Evolutionary conservation across 2,329 filamentous ascomycete genomes (phyloP), one percentile per base, ranked within the genome.

Genomic region (Fusarium guadeloupense): DNA sequence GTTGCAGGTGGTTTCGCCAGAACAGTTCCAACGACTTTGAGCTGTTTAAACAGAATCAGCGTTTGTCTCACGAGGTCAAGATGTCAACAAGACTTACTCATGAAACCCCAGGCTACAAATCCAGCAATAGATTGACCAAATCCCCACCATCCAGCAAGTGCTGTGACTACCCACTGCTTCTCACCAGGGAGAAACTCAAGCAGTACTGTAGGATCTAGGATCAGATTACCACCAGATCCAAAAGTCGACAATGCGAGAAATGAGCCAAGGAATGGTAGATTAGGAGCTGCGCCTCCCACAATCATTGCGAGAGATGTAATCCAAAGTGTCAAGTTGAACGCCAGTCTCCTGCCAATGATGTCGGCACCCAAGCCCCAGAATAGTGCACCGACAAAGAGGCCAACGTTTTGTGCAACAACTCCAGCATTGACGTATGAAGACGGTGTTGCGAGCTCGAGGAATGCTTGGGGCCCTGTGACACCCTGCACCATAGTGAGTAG

Each of bases 351-450:
- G 4, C 58, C 58, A 4, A 58, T 42, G 0, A 61, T 61, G 9
- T 61, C 58, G n/a, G 58, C 58, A 4, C 58, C 19, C 1, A 61
- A 58, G 2, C 58, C 58, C 58, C 58, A 62, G 28, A 61, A 62
- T 0, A 61, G 34, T 5, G 58, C 58, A 7, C 58, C 58, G 0
- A 35, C n/a, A 7, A 61, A 1, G 28, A 62, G 34, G 1, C 58
- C 58, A 5, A 45, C 52, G 1, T 61, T n/a, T n/a, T n/a, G n/a
- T n/a, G n/a, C n/a, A n/a, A n/a, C n/a, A n/a, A n/a, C n/a, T n/a
- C n/a, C n/a, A n/a, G n/a, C n/a, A n/a, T n/a, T n/a, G n/a, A n/a
- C n/a, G n/a, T n/a, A n/a, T n/a, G n/a, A n/a, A n/a, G n/a, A n/a
- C n/a, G n/a, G n/a, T n/a, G n/a, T n/a, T n/a, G n/a, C n/a, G n/a